Evolutionary conservation across 2,329 filamentous ascomycete species (phyloP), one percentile per base, ranked within the genome.

Genomic region (Phialophora expanda): DNA sequence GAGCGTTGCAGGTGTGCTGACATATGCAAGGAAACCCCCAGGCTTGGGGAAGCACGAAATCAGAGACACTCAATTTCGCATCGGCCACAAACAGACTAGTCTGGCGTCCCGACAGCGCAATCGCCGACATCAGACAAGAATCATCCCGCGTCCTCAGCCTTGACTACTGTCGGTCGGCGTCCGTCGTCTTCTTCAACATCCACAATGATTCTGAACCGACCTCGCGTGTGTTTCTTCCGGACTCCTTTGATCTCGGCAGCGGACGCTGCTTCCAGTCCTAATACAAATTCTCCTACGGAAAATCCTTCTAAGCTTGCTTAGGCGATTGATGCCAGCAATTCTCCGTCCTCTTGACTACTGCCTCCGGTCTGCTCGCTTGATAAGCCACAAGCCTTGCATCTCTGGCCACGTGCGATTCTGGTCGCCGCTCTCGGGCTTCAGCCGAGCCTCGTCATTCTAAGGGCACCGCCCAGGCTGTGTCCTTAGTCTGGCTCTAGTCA

Each of bases 31-130:
- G 58, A 54, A 61, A 20, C 30, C 46, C 20, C 7, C n/a, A n/a
- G 22, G n/a, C 46, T 56, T 26, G 22, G 4, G 56, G 51, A 24
- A 59, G 58, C 62, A 69, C 67, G 58, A 69, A 66, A 67, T 67
- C 62, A 69, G 55, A 69, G 61, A 69, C 64, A 66, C 41, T 56
- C 66, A 69, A 67, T 62, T 67, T 66, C 61, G 56, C 34, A 65
- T 61, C 5, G 48, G 3, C 58, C 20, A 7, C n/a, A 61, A 50
- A 34, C 12, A 12, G 34, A 20, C 48, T 61, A 61, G 58, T 22
- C 24, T 28, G 28, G 3, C 51, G 8, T 22, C 38, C n/a, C 5
- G 60, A 26, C 60, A 48, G 20, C 38, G 51, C 41, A 24, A 24
- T n/a, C 22, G 56, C 41, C 56, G 41, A 54, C 28, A 7, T 41